Base-by-base conservation (phyloP, 192 early-diverging fungal species). In the Coemansia sp. region DNA sequence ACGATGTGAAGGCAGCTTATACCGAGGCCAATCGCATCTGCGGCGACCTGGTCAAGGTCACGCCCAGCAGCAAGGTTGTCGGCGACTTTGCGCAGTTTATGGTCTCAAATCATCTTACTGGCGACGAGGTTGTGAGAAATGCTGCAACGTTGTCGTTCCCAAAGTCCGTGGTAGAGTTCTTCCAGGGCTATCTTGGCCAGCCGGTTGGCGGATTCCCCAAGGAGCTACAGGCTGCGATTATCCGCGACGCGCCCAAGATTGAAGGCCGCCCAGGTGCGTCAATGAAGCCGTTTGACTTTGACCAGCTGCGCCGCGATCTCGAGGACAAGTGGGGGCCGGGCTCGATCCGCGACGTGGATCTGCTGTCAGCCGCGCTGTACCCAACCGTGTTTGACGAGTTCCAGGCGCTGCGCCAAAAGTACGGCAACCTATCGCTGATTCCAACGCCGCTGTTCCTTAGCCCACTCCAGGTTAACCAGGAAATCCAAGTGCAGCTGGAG, bases 1-100 rank as follows among this genome's bases (percentile, higher is more conserved):
- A 92, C 64, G 90, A 92, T 62, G 91, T 98, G 64, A 97, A 97
- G 81, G 80, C 81, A 25, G 92, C 94, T 3, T 98, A 98, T 62
- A 82, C 84, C 21, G 89, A 89, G 29, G 94, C 95, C 33, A 98
- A 98, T 73, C 73, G 80, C 55, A 83, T 98, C 52, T 94, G 92
- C 69, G 95, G 95, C 43, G 94, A 96, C 56, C 91, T 98, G 70
- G 90, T 94, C 67, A 98, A 98, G 87, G 95, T 98, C 35, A 98
- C 95, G 9, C 95, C 95, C 16, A 94, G 92, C 59, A 93, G 91
- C 81, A 98, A 98, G 83, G 95, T 98, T 14, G 93, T 98, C 12
- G 95, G 95, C 44, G 95, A 98, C 81, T 85, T 98, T 57, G 95
- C 95, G 30, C 95, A 98, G 81, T 95, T 98, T 64, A 92, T 98